Evolutionary conservation across 192 early-diverging fungal species (phyloP).

Genomic region (Jimgerdemannia lactiflua): DNA sequence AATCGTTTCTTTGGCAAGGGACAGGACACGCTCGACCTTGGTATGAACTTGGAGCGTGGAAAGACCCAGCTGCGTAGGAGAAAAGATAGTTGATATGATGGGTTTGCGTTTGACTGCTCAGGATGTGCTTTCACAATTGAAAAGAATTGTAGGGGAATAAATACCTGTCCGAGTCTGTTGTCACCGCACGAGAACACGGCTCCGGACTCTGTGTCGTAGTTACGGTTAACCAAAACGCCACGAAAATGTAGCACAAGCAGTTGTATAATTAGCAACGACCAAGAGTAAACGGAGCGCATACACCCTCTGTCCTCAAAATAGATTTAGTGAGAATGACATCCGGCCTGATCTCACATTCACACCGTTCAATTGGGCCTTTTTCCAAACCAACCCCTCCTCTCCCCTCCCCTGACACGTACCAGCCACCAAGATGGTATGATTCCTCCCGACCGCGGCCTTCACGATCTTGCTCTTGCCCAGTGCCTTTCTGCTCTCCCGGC

Average conservation of each 20-base stretch:
- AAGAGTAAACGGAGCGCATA: neutral
- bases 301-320: too few relatives aligned
- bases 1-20: slow-evolving; percentile 37
- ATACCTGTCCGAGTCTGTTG: slow-evolving; percentile 46
- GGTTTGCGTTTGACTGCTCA: neutral
- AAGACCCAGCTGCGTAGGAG: slow-evolving; percentile 26
- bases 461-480: slow-evolving; percentile 34
- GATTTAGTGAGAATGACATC: too few relatives aligned
- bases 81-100: neutral
- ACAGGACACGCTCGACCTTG: slow-evolving; percentile 24
- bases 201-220: slow-evolving; percentile 19
- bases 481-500: slow-evolving; percentile 24
- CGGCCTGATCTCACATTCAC: neutral
- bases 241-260: neutral
- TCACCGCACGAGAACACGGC: slow-evolving; percentile 45
- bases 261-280: neutral
- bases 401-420: neutral
- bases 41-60: slow-evolving; percentile 25
- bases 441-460: slow-evolving; percentile 38
- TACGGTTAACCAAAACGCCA: too few relatives aligned
- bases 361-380: neutral
- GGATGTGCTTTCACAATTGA: neutral
- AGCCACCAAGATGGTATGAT: slow-evolving; percentile 43
- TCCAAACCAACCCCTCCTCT: too few relatives aligned
- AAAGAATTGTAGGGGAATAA: too few relatives aligned